Percentiles rank a stretch among this genome's conserved stretches.
Evolutionary conservation across 2,329 filamentous ascomycete species (phyloP).

Genomic region (Colletotrichum tabaci): DNA sequence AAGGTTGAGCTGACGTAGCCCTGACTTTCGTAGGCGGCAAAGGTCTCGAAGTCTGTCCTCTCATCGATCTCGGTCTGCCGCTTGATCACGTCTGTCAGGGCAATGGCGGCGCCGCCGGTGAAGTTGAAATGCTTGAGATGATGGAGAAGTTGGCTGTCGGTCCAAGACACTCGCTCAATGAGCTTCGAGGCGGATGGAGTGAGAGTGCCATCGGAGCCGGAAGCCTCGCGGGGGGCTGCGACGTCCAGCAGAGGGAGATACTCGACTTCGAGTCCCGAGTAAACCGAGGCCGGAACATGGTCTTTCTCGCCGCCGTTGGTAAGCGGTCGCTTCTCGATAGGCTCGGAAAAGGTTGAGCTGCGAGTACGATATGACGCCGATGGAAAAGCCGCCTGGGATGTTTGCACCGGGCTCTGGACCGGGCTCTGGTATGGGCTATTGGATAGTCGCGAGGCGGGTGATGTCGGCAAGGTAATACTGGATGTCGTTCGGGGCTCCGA

Average conservation of each 20-base stretch:
- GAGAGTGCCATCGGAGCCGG: conserved; percentile 17
- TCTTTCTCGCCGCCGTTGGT: conserved; percentile 40
- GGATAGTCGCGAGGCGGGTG: conserved; percentile 61
- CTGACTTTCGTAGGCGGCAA: conserved; percentile 55
- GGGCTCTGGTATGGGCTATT: conserved; percentile 38
- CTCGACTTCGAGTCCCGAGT: conserved; percentile 43
- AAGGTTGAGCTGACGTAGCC: conserved; percentile 65
- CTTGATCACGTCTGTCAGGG: conserved; percentile 54
- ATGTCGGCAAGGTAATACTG: conserved; percentile 54
- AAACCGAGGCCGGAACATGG: conserved; percentile 41
- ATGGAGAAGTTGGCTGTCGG: conserved; percentile 59
- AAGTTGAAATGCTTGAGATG: conserved; percentile 60
- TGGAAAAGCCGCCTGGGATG: conserved; percentile 29
- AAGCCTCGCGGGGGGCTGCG: conserved; percentile 6
- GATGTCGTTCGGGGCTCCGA: conserved; percentile 15
- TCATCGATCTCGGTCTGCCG: conserved; percentile 52
- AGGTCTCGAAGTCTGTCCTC: conserved; percentile 50
- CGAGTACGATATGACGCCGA: conserved; percentile 44
- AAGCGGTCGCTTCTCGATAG: conserved; percentile 38
- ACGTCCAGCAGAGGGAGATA: conserved; percentile 41
- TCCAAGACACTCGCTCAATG: conserved; percentile 42
- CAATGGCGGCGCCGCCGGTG: conserved; percentile 54
- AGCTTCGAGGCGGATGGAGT: conserved; percentile 12
- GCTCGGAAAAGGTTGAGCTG: conserved; percentile 48
- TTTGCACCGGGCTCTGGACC: conserved; percentile 28